phyloP scores from a whole-genome alignment of 208 protist species.

The Wallacemonas sp. region DNA sequence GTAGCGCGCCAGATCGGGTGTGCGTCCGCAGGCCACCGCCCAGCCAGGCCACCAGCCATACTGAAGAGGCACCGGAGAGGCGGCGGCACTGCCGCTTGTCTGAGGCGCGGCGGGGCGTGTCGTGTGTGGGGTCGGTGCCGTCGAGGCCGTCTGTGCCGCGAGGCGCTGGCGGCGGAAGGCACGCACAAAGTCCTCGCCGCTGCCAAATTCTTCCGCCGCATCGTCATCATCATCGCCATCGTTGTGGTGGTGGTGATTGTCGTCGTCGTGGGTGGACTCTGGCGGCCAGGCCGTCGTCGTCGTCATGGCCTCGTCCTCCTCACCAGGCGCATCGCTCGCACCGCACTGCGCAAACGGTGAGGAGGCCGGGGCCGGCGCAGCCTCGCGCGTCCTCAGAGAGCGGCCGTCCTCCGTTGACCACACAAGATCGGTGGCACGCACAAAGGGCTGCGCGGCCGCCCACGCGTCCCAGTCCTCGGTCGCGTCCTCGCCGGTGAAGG shows the following conservation, averaged over 20 bases:
- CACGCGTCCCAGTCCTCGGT: neutral
- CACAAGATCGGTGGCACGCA: neutral
- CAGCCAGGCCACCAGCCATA: slow-evolving; percentile 45
- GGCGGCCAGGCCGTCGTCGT: no score
- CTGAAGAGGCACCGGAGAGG: neutral
- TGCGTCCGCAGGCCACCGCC: slow-evolving; percentile 37
- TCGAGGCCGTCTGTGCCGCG: neutral
- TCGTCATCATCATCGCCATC: neutral
- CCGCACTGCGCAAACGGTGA: no score
- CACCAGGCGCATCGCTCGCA: no score
- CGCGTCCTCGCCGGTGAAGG: neutral
- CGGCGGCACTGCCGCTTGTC: no score
- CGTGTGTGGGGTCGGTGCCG: neutral
- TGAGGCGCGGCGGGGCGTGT: no score
- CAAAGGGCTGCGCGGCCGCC: neutral
- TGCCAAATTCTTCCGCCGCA: neutral
- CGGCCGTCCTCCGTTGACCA: no score
- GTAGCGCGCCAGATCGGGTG: slow-evolving; percentile 28
- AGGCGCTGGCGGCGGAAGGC: neutral
- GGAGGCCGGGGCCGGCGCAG: no score
- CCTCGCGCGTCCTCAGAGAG: no score
- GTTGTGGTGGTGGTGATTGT: neutral
- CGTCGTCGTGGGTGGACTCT: no score
- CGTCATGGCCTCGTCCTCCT: neutral
- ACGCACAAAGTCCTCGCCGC: neutral